Conservation (phyloP, 306 rosid species). For the Medicago ruthenica region DNA sequence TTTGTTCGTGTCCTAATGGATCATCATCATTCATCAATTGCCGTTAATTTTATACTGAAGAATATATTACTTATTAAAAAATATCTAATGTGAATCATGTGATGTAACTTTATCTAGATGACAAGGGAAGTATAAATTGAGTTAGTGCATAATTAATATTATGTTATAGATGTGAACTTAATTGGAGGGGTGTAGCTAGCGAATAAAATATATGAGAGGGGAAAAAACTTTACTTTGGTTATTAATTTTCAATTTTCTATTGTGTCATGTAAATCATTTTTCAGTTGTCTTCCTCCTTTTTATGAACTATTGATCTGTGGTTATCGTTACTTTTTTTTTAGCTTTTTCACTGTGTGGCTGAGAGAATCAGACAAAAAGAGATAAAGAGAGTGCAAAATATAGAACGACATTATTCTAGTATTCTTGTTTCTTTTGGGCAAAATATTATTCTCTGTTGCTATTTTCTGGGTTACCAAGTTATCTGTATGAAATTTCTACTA, state of each 20-base stretch:
- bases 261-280: background rate
- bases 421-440: no score
- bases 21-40: background rate
- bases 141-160: no score
- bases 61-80: slow-evolving; percentile 2
- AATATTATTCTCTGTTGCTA: no score
- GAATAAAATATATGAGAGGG: no score
- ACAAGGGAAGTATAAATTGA: slow-evolving; percentile 39
- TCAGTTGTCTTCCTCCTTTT: background rate
- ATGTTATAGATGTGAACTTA: no score
- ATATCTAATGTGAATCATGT: background rate
- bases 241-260: background rate
- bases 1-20: background rate
- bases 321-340: background rate
- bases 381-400: no score
- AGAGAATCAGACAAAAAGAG: background rate
- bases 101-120: slow-evolving; percentile 25
- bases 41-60: background rate
- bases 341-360: background rate
- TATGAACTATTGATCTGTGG: background rate
- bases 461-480: no score
- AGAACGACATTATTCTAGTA: no score
- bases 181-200: no score
- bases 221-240: background rate
- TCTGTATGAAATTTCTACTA: no score